Base-by-base conservation (phyloP, 305 asterid species). In the Fraxinus platypoda region DNA sequence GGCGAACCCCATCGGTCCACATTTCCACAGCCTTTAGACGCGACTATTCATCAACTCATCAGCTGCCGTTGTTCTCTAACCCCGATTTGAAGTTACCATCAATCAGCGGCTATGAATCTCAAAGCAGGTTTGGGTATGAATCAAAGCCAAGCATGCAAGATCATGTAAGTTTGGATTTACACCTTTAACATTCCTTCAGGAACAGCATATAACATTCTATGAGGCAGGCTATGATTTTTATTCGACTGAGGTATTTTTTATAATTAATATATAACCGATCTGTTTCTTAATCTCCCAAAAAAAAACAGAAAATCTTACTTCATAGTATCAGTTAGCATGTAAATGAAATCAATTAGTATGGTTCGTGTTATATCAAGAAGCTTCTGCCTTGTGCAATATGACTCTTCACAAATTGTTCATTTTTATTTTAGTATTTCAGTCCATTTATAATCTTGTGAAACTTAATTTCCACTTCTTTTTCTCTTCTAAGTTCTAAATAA, bases 161-260 rank as follows among this genome's bases (percentile, higher is more conserved):
- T 80, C 88, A 85, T 52, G 89, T 89, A 83, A 89, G 91, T 85
- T 87, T 89, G 81, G 91, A 89, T 83, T 86, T 89, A 70, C 90
- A 83, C 80, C 81, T 89, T 83, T 89, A 84, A 87, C 43, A 68
- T 21, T 15, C 4, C 59, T 79, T 38, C 74, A 12, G 49, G 35
- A 26, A 26, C 43, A 7, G 8, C 30, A 37, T 41, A 23, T 30
- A 23, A 33, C 15, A 6, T 64, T 31, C 68, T 64, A n/a, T n/a
- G 75, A 7, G 26, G 19, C 62, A 30, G 57, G n/a, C 2, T 11
- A 28, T 17, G 8, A 78, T 30, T 78, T 5, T 30, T 54, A 77
- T 59, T 33, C 78, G 37, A 71, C 54, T 81, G 78, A 49, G 49
- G 12, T 43, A 21, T 57, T 80, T 85, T 84, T 81, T 81, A 78